A percentile compares a stretch with the other conserved stretches of the same genome.
phyloP scores from a whole-genome alignment of 169 alveolate genomes.

The Plasmodium berghei region DNA sequence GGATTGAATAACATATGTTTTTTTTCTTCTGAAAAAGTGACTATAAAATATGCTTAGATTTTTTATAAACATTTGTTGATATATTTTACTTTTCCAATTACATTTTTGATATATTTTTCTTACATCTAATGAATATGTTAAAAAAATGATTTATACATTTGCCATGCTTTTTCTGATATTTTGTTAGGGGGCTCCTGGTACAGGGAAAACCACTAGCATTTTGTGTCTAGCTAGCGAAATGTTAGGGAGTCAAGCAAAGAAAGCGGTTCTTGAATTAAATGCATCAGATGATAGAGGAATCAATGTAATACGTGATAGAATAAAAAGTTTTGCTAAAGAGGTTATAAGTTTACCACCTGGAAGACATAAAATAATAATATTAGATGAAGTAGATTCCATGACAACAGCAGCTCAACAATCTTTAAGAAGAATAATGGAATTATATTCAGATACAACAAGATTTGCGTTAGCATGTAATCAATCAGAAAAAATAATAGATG shows the following conservation, averaged over 20 bases:
- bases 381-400: conserved; percentile 99
- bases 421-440: conserved; percentile 98
- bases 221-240: conserved; percentile 97
- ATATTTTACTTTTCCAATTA: too few species aligned
- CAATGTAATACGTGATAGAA: conserved; percentile 98
- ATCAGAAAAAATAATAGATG: conserved; percentile 98
- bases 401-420: conserved; percentile 99
- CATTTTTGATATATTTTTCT: too few species aligned
- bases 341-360: conserved; percentile 94
- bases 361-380: conserved; percentile 96
- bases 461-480: conserved; percentile 99
- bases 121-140: too few species aligned
- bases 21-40: neutral
- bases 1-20: too few species aligned
- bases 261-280: conserved; percentile 97
- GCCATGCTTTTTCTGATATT: neutral
- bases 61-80: too few species aligned
- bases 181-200: conserved; percentile 99
- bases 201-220: conserved; percentile 99
- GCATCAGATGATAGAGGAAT: conserved; percentile 99
- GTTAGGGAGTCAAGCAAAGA: conserved; percentile 91
- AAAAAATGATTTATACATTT: neutral
- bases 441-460: conserved; percentile 97
- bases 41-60: too few species aligned
- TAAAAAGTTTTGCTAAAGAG: conserved; percentile 97